Conservation (phyloP, 1,284 basidiomycete species). For the Heimioporus punctisporus region DNA sequence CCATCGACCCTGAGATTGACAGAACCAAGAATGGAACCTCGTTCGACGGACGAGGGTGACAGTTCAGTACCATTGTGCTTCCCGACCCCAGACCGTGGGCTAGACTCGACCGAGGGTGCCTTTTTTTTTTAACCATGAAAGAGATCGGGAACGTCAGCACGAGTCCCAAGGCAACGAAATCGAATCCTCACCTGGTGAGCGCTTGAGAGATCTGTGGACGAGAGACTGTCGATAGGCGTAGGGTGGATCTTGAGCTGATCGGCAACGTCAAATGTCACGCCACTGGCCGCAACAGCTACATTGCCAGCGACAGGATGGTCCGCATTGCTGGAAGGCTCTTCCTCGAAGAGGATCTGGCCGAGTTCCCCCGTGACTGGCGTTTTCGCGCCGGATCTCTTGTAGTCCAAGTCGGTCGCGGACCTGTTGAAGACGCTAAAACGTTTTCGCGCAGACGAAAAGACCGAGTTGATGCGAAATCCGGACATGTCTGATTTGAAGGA, state of each 20-base stretch:
- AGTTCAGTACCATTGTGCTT: not conserved
- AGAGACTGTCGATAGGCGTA: not conserved
- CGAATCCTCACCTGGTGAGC: conserved; percentile 15
- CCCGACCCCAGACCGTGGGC: conserved; percentile 10
- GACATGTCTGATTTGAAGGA: conserved; percentile 48
- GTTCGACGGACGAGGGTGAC: conserved; percentile 4
- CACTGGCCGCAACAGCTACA: conserved; percentile 6
- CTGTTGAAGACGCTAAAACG: conserved; percentile 60
- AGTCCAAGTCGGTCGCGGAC: conserved; percentile 24
- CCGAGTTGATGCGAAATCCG: conserved; percentile 35
- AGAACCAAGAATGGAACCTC: conserved; percentile 1
- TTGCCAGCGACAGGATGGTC: conserved; percentile 18
- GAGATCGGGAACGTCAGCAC: conserved; percentile 7
- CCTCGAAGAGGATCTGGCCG: conserved; percentile 63
- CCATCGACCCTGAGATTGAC: not conserved
- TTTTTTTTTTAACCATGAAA: conserved; percentile 3
- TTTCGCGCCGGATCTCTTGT: conserved; percentile 37
- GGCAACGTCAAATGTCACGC: conserved; percentile 4
- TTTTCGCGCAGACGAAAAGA: conserved; percentile 49
- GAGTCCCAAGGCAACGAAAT: not conserved
- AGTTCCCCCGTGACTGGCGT: conserved; percentile 56
- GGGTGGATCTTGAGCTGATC: conserved; percentile 7
- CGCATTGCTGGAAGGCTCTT: conserved; percentile 29
- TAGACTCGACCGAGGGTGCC: conserved; percentile 19
- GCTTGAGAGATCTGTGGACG: not conserved